phyloP scores from a whole-genome alignment of 202 grass and related monocot species.

The Schoenoplectus triqueter region DNA sequence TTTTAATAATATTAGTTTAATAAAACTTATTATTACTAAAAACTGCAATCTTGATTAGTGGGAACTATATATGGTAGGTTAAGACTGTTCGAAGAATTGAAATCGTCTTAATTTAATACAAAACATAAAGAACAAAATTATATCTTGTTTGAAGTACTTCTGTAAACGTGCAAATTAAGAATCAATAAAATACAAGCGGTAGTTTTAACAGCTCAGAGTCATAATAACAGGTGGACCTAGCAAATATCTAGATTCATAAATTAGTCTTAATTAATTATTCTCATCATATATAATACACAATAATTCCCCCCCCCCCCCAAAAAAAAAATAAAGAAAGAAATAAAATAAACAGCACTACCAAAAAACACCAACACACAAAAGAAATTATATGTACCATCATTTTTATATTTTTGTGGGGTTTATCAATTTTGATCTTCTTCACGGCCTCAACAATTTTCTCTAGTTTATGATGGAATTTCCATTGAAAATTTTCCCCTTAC shows the following conservation, averaged over 20 bases:
- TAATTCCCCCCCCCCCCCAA: not conserved
- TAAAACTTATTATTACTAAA: too few relatives aligned
- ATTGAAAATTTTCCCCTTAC: too few relatives aligned
- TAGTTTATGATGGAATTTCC: too few relatives aligned
- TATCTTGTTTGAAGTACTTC: not conserved
- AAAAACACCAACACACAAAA: too few relatives aligned
- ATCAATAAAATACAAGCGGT: not conserved
- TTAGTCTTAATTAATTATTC: not conserved
- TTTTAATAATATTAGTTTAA: too few relatives aligned
- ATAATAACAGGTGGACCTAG: not conserved
- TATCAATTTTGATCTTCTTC: too few relatives aligned
- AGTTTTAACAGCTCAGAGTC: not conserved
- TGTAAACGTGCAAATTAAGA: not conserved
- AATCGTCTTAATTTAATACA: not conserved
- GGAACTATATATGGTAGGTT: too few relatives aligned
- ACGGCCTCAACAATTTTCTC: too few relatives aligned
- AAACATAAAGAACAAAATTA: not conserved
- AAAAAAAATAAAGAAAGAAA: not conserved
- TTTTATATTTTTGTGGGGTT: too few relatives aligned
- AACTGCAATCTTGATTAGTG: too few relatives aligned
- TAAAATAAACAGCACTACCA: not conserved
- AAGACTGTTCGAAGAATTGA: not conserved
- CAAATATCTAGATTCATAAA: not conserved
- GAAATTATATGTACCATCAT: too few relatives aligned
- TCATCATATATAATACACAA: not conserved